Evolutionary conservation across 2,329 filamentous ascomycete genomes (phyloP), one percentile per base, ranked within the genome.

Genomic region (Stachybotrys elegans): DNA sequence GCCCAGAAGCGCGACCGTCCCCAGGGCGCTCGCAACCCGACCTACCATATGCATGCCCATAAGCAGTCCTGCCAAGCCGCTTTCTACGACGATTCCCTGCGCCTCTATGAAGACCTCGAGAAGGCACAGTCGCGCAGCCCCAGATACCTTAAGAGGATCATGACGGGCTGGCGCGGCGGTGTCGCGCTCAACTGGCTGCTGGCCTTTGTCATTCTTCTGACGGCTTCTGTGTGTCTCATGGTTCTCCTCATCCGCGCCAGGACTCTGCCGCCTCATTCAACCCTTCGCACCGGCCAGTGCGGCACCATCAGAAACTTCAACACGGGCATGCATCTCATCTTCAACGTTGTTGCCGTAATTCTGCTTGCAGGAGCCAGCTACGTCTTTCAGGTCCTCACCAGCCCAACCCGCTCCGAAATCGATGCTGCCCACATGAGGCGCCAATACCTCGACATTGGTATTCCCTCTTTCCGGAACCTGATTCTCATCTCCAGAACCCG

Each of bases 401-500:
- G 75, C 49, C 76, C 76, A 6, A 78, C 73, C 7, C 66, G 75
- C 32, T 56, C 56, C 11, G 75, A 79, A 51, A 54, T 79, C 8
- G 61, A 67, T 22, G 55, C 50, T 12, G 75, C 75, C 5, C 76
- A 79, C 49, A 60, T 58, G 11, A 60, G 57, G 25, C 65, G 61
- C 50, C 60, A 54, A 36, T 78, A 74, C 75, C 57, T 79, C 41
- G 73, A 79, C 47, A 72, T 79, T 22, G 76, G 76, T 6, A 63
- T 78, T 16, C 71, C 75, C 6, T 77, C 75, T 11, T 41, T 77
- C 22, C 67, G 74, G 40, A 79, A 79, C 50, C 56, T 77, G 3
- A 43, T 50, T 12, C 57, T 67, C 42, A 69, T 78, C 43, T 67
- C 69, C 14, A 57, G 55, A n/a, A 58, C 62, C 13, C 60, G 73